Evolutionary conservation across 1,284 basidiomycete species (phyloP).

Genomic region (Microbotryum scabiosae): DNA sequence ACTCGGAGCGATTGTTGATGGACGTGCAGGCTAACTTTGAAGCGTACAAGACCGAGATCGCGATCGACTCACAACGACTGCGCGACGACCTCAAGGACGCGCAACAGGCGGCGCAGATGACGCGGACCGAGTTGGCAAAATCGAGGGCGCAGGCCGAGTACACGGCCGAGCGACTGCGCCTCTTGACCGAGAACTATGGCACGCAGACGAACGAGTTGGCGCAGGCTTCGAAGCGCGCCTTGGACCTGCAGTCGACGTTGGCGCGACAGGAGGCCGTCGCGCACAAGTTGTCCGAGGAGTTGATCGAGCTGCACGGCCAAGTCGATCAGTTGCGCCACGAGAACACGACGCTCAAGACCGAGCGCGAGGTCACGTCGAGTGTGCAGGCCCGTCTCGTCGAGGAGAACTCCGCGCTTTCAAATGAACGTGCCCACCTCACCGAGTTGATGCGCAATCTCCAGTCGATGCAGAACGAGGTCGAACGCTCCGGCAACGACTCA

Average conservation of each 20-base stretch:
- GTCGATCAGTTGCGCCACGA: constrained; percentile 73
- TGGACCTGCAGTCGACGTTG: constrained; percentile 37
- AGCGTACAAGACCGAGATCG: constrained; percentile 67
- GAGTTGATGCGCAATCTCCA: constrained; percentile 81
- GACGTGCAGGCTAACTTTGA: constrained; percentile 69
- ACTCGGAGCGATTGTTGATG: constrained; percentile 44
- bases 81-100: constrained; percentile 59
- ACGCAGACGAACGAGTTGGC: constrained; percentile 40
- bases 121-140: constrained; percentile 63
- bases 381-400: constrained; percentile 68
- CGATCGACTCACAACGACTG: constrained; percentile 55
- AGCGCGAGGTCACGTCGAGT: constrained; percentile 72
- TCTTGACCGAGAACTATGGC: constrained; percentile 37
- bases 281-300: constrained; percentile 53
- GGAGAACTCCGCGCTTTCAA: constrained; percentile 68
- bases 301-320: constrained; percentile 51
- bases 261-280: constrained; percentile 40
- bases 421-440: constrained; percentile 73
- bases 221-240: constrained; percentile 37
- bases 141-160: constrained; percentile 69
- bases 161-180: constrained; percentile 46
- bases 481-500: constrained; percentile 70
- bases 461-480: constrained; percentile 78
- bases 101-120: constrained; percentile 58
- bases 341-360: constrained; percentile 71